phyloP scores from a whole-genome alignment of 192 early-diverging fungal genomes.

The Rhizophagus clarus region DNA sequence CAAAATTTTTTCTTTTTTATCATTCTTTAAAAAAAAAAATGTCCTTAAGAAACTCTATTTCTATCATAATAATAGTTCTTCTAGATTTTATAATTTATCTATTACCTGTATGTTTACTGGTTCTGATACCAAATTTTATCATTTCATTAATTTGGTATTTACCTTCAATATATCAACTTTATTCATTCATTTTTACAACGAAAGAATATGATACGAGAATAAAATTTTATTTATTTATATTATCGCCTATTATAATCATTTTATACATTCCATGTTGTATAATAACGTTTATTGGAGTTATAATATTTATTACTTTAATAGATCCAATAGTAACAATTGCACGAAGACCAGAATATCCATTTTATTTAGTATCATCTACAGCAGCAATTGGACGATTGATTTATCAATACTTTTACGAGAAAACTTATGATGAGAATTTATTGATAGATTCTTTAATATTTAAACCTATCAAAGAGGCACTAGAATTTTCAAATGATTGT shows the following conservation, averaged over 20 bases:
- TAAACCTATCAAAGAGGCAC: not conserved
- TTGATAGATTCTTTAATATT: not conserved
- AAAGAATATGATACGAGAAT: not conserved
- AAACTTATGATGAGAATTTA: not conserved
- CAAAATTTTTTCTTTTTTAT: no score
- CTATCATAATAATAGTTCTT: no score
- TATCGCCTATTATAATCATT: not conserved
- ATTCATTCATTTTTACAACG: not conserved
- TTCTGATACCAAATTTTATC: not conserved
- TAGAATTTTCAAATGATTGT: not conserved
- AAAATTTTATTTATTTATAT: not conserved
- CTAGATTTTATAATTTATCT: not conserved
- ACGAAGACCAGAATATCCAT: not conserved
- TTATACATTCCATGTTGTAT: not conserved
- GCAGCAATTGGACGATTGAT: not conserved
- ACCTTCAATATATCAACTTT: not conserved
- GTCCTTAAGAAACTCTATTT: no score
- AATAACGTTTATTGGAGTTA: not conserved
- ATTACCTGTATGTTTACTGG: not conserved
- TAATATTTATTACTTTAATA: not conserved
- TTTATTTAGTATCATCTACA: not conserved
- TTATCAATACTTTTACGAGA: not conserved
- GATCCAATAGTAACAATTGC: not conserved
- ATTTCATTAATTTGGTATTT: not conserved
- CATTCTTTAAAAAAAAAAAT: no score